phyloP scores from a whole-genome alignment of 768 basidiomycete genomes.

The Podaxis sp. region DNA sequence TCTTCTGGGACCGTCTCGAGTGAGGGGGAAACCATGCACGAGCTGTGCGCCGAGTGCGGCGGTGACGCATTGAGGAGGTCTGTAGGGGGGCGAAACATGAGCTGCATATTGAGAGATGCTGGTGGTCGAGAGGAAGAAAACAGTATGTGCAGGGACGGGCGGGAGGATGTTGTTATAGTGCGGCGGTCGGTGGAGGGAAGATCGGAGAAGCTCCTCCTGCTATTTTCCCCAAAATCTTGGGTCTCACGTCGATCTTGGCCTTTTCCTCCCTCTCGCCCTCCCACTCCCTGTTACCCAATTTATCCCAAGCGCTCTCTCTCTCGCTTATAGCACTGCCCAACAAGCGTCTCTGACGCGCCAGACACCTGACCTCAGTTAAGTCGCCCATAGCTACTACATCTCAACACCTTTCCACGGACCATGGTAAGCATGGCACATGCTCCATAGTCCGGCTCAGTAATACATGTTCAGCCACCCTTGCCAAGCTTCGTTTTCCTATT shows the following conservation, averaged over 20 bases:
- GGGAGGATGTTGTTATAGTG: constrained; percentile 2
- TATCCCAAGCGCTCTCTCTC: constrained; percentile 3
- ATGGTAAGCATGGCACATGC: not conserved
- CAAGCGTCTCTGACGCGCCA: not conserved
- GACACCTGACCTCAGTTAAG: constrained; percentile 5
- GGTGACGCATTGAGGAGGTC: not conserved
- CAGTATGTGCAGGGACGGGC: not conserved
- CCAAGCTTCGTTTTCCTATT: not conserved
- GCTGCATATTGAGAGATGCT: constrained; percentile 3
- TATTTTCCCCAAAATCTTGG: not conserved
- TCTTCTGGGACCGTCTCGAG: not conserved
- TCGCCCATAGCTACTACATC: not conserved
- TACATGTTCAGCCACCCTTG: not conserved
- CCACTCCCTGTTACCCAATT: not conserved
- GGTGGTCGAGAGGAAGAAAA: not conserved
- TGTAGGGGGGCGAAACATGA: constrained; percentile 8
- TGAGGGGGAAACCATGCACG: not conserved
- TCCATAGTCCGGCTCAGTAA: not conserved
- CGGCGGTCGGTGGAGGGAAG: not conserved
- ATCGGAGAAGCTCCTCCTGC: constrained; percentile 3
- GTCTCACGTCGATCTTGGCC: constrained; percentile 3
- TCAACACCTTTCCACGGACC: constrained; percentile 11
- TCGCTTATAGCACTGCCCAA: not conserved
- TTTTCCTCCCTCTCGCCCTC: not conserved
- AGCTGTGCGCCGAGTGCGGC: not conserved